Evolutionary conservation across 176 grass and related monocot genomes (phyloP).

Genomic region (Oryza rufipogon): DNA sequence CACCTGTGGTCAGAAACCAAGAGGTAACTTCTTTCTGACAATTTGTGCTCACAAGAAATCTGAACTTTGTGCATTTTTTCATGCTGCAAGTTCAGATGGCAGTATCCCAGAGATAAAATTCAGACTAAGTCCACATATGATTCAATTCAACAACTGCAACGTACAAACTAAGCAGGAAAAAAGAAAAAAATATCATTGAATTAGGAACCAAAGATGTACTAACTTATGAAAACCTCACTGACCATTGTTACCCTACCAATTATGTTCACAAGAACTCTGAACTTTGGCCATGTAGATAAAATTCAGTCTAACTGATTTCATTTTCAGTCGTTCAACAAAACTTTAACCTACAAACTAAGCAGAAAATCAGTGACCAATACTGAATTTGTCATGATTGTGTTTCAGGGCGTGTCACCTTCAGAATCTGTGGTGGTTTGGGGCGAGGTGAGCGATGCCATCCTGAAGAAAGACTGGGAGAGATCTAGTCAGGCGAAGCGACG

Average conservation of each 20-base stretch:
- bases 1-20: slow-evolving; percentile 53
- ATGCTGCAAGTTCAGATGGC: background rate
- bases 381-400: background rate
- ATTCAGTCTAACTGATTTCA: background rate
- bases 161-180: background rate
- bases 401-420: slow-evolving; percentile 49
- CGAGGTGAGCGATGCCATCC: slow-evolving; percentile 64
- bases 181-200: background rate
- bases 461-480: slow-evolving; percentile 81
- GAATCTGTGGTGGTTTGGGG: slow-evolving; percentile 78
- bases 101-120: background rate
- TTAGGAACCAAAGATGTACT: slow-evolving; percentile 42
- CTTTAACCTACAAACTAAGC: background rate
- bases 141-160: background rate
- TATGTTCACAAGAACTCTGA: background rate
- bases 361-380: background rate
- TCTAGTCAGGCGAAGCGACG: slow-evolving; percentile 63
- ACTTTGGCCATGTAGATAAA: background rate
- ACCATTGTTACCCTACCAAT: background rate
- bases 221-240: background rate
- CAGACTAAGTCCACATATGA: background rate
- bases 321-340: background rate
- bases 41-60: background rate
- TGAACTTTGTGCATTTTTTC: background rate
- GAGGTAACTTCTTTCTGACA: slow-evolving; percentile 48